A percentile compares a stretch with the other conserved stretches of the same genome.
Conservation (phyloP, 163 green algal genomes). For the Scenedesmus sp. region DNA sequence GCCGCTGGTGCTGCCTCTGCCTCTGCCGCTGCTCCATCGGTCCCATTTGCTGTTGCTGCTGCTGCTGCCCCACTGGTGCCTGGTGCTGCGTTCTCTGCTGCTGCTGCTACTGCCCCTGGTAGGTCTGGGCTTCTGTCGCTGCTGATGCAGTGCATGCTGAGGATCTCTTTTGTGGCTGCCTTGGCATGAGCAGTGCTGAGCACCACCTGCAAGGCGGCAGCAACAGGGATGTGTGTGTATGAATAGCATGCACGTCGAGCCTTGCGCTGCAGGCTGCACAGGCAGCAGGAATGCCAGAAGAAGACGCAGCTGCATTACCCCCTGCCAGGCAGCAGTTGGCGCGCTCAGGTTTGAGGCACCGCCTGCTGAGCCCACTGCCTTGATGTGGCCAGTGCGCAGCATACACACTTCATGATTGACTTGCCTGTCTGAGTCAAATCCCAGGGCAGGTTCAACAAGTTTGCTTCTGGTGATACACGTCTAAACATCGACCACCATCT, state of each 20-base stretch:
- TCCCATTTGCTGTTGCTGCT: neutral
- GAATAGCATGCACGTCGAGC: neutral
- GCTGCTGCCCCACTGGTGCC: slow-evolving; percentile 19
- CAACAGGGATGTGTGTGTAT: no score
- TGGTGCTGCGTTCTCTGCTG: neutral
- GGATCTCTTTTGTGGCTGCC: slow-evolving; percentile 56
- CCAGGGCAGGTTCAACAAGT: neutral
- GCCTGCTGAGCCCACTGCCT: neutral
- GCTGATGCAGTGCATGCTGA: slow-evolving; percentile 61
- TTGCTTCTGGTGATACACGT: no score
- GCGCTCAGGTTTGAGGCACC: no score
- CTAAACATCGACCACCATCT: no score
- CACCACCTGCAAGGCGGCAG: neutral
- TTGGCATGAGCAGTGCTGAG: slow-evolving; percentile 17
- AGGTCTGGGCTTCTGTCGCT: slow-evolving; percentile 57
- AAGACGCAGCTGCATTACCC: no score
- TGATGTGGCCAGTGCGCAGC: neutral
- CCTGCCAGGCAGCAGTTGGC: no score
- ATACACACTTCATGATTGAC: neutral
- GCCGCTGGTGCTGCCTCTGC: neutral
- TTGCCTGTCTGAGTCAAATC: no score
- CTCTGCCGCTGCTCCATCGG: neutral
- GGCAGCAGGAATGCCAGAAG: no score
- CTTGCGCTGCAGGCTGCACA: neutral
- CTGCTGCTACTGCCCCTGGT: neutral